Evolutionary conservation across 1,284 basidiomycete genomes (phyloP).

Genomic region (Ceratobasidium sp.): DNA sequence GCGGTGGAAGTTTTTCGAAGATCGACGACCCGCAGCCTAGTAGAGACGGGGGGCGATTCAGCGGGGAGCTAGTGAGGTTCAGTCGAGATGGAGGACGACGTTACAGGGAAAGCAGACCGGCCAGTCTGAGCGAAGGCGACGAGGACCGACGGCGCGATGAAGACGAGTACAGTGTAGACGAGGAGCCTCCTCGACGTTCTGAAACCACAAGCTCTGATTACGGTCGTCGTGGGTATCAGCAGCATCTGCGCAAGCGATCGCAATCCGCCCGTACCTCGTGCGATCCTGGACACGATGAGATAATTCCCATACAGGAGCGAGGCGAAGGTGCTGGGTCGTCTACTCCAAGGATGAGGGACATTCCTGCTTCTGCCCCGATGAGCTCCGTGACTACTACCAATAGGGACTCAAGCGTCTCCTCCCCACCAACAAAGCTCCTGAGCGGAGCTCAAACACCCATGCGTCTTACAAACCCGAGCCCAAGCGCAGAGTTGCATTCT

Average conservation of each 20-base stretch:
- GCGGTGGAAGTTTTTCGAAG: conserved; percentile 1
- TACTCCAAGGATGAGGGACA: too few relatives aligned
- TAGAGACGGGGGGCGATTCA: conserved; percentile 14
- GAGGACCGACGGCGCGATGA: conserved; percentile 2
- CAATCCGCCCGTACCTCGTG: conserved; percentile 21
- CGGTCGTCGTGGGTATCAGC: neutral
- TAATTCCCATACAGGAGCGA: neutral
- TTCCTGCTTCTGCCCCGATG: neutral
- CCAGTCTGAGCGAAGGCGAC: conserved; percentile 37
- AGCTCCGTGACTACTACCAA: neutral
- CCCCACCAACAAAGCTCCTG: neutral
- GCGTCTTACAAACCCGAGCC: neutral
- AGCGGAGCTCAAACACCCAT: neutral
- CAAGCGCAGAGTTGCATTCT: neutral
- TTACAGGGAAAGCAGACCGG: neutral
- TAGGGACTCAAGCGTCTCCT: neutral
- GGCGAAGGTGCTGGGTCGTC: neutral
- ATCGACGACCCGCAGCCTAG: conserved; percentile 4
- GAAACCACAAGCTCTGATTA: conserved; percentile 6
- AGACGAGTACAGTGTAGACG: conserved; percentile 3
- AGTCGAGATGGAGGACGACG: conserved; percentile 14
- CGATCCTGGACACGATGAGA: conserved; percentile 6
- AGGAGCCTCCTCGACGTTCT: neutral
- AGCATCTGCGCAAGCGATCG: conserved; percentile 23
- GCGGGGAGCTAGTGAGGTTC: neutral